phyloP scores from a whole-genome alignment of 495 filamentous ascomycete species.

The Aspergillus carlsbadensis region DNA sequence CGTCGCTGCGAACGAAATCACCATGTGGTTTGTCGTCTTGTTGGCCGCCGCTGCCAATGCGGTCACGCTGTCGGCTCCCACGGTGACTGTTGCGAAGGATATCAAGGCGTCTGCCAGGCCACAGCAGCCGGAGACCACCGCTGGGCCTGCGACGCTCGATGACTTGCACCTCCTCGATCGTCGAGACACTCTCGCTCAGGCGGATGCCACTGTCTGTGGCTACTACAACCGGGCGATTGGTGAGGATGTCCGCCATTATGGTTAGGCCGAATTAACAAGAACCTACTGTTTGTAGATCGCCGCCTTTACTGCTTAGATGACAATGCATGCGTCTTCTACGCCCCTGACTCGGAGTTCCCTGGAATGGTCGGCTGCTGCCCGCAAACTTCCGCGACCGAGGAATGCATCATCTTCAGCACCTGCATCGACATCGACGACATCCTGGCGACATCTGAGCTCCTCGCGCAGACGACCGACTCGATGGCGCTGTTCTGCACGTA shows the following conservation, averaged over 20 bases:
- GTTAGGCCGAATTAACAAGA: background rate
- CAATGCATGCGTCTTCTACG: conserved; percentile 11
- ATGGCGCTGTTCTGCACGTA: conserved; percentile 7
- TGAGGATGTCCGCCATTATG: background rate
- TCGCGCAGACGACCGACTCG: background rate
- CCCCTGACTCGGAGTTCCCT: conserved; percentile 6
- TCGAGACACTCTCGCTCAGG: conserved; percentile 1
- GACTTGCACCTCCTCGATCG: background rate
- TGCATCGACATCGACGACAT: conserved; percentile 2
- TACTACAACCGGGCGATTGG: conserved; percentile 3
- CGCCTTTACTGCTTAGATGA: conserved; percentile 2
- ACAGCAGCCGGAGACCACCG: background rate
- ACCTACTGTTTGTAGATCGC: background rate
- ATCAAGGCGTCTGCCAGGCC: background rate
- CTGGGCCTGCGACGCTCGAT: background rate
- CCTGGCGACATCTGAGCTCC: background rate
- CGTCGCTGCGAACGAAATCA: no score
- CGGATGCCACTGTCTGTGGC: conserved; percentile 9
- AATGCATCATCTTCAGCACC: conserved; percentile 7
- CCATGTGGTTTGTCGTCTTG: background rate
- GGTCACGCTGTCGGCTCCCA: background rate
- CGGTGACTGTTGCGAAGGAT: background rate
- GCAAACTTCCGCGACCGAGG: background rate
- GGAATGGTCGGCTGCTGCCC: conserved; percentile 14
- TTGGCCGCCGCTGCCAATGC: background rate